phyloP scores from a whole-genome alignment of 306 rosid species.

The Pyrus bretschneideri region DNA sequence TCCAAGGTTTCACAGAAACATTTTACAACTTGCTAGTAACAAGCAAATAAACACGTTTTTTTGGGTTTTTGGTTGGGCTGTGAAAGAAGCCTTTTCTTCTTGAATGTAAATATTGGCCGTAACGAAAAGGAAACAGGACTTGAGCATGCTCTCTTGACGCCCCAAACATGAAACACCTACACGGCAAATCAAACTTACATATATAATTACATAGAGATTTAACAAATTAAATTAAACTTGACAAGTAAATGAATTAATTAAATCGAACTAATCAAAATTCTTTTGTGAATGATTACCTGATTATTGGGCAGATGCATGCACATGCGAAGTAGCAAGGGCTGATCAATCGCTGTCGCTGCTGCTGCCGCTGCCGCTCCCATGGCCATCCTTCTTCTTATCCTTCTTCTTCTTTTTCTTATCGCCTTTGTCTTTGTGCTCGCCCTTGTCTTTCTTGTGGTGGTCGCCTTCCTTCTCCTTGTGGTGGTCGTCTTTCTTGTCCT shows the following conservation, averaged over 20 bases:
- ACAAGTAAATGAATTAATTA: neutral
- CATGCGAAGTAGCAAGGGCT: neutral
- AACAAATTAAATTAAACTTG: neutral
- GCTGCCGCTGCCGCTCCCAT: neutral
- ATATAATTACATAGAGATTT: neutral
- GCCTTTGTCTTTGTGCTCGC: neutral
- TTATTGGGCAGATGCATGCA: neutral
- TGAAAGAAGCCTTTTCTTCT: neutral
- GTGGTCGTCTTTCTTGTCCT: neutral
- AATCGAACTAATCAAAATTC: neutral
- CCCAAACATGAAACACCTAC: neutral
- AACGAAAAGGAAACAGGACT: neutral
- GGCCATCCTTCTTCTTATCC: neutral
- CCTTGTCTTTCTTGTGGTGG: neutral
- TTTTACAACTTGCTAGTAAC: neutral
- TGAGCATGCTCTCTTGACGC: neutral
- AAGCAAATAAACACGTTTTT: neutral
- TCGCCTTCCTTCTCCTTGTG: neutral
- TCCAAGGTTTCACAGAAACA: neutral
- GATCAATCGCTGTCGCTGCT: constrained; percentile 15
- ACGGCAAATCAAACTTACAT: neutral
- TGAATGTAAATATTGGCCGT: neutral
- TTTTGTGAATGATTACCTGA: neutral
- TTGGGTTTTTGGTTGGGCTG: neutral
- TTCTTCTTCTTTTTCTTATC: neutral